phyloP scores from a whole-genome alignment of 2,329 filamentous ascomycete species.

The Cryphonectria radicalis region DNA sequence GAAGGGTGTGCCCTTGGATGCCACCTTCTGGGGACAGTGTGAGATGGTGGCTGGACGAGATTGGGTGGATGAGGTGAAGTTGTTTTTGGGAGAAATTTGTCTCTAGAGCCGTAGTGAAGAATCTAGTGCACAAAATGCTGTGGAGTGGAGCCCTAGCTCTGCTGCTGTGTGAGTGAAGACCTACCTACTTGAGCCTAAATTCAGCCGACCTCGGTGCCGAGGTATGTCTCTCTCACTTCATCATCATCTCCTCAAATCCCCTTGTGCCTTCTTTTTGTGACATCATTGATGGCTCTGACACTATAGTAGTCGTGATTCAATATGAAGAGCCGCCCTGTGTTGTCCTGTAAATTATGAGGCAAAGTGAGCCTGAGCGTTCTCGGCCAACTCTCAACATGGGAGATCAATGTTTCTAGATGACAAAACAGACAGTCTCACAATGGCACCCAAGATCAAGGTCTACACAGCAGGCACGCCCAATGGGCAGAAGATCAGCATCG shows the following conservation, averaged over 20 bases:
- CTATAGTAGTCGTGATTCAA: neutral
- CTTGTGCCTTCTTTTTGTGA: neutral
- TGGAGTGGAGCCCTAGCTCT: neutral
- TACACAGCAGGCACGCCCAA: constrained; percentile 12
- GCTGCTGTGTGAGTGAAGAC: neutral
- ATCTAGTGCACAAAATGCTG: neutral
- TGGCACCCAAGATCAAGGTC: constrained; percentile 10
- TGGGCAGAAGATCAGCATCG: constrained; percentile 16
- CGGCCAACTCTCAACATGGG: neutral
- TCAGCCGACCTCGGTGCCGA: constrained; percentile 6
- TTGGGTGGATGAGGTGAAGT: neutral
- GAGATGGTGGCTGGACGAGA: neutral
- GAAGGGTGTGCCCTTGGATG: too few species aligned
- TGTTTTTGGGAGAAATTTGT: constrained; percentile 9
- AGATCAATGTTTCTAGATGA: neutral
- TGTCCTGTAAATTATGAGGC: neutral
- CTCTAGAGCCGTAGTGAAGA: constrained; percentile 6
- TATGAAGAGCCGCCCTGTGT: neutral
- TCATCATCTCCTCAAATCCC: neutral
- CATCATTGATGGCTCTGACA: neutral
- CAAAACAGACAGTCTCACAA: neutral
- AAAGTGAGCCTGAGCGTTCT: neutral
- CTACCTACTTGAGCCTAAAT: neutral
- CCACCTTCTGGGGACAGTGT: too few species aligned
- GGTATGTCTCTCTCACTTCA: too few species aligned